These are phyloP conservation scores for Paramecium tetraurelia DNA, from an alignment of 73 alveolate genomes.

Conservation along the genomic window DNA sequence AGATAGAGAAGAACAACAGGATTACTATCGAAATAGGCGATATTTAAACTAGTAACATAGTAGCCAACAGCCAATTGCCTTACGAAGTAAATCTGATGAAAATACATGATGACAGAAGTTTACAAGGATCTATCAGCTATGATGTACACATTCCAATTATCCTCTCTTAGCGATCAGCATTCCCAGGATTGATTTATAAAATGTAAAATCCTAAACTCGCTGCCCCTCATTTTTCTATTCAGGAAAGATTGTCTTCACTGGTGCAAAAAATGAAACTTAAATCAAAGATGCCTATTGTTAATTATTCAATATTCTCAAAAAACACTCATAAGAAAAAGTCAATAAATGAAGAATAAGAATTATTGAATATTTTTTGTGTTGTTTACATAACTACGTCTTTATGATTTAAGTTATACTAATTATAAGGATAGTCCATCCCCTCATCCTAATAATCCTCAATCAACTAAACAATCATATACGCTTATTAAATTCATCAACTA, in stretches of 20 bases:
- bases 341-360: not conserved
- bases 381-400: not conserved
- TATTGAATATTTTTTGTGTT: not conserved
- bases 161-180: constrained; percentile 62
- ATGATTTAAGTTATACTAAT: not conserved
- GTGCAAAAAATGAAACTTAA: constrained; percentile 81
- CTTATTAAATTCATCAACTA: too few relatives aligned
- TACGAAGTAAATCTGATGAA: constrained; percentile 34
- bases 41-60: constrained; percentile 23
- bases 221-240: constrained; percentile 77
- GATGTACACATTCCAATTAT: not conserved
- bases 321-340: not conserved
- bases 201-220: constrained; percentile 82
- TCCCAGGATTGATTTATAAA: constrained; percentile 87
- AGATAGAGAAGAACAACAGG: constrained; percentile 35
- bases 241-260: constrained; percentile 87
- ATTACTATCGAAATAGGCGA: not conserved
- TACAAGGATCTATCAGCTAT: constrained; percentile 25
- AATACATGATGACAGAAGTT: not conserved
- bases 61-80: constrained; percentile 47
- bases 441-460: not conserved
- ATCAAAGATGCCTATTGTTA: constrained; percentile 72
- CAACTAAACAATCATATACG: too few relatives aligned
- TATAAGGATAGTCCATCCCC: not conserved
- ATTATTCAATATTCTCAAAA: constrained; percentile 35